Percentiles rank a stretch among this genome's conserved stretches.
phyloP scores from a whole-genome alignment of 306 rosid species.

The Phaseolus lunatus region DNA sequence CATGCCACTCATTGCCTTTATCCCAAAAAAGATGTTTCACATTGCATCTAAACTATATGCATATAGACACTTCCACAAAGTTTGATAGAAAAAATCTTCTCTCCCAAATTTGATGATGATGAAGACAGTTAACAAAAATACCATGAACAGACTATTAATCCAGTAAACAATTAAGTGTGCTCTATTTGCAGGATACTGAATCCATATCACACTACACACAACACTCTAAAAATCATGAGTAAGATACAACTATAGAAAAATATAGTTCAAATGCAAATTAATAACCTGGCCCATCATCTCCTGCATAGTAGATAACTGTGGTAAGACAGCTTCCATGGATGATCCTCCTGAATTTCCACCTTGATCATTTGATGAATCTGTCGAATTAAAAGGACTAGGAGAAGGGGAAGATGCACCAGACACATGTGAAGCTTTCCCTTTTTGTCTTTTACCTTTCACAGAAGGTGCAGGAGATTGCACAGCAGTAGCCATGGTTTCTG shows the following conservation, averaged over 20 bases:
- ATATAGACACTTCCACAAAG: conserved; percentile 11
- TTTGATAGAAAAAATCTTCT: background rate
- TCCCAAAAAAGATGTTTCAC: conserved; percentile 26
- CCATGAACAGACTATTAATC: conserved; percentile 4
- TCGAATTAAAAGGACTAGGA: conserved; percentile 59
- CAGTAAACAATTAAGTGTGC: conserved; percentile 17
- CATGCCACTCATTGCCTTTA: background rate
- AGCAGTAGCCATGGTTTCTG: conserved; percentile 49
- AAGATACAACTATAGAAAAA: conserved; percentile 2
- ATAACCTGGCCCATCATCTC: conserved; percentile 71
- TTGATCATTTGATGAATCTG: conserved; percentile 59
- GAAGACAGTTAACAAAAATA: background rate
- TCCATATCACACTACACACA: conserved; percentile 16
- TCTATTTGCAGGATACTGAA: conserved; percentile 31
- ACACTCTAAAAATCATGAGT: conserved; percentile 10
- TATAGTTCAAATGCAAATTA: conserved; percentile 25
- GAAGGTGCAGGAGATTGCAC: conserved; percentile 58
- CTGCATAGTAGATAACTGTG: conserved; percentile 63
- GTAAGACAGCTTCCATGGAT: conserved; percentile 56
- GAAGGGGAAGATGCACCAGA: conserved; percentile 55
- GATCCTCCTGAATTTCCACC: conserved; percentile 54
- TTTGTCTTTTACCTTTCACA: conserved; percentile 62
- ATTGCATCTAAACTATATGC: conserved; percentile 5
- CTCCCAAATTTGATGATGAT: conserved; percentile 8
- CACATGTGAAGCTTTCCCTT: conserved; percentile 62